Evolutionary conservation across 2,329 filamentous ascomycete genomes (phyloP).

Genomic region (Geoglossum cookeanum): DNA sequence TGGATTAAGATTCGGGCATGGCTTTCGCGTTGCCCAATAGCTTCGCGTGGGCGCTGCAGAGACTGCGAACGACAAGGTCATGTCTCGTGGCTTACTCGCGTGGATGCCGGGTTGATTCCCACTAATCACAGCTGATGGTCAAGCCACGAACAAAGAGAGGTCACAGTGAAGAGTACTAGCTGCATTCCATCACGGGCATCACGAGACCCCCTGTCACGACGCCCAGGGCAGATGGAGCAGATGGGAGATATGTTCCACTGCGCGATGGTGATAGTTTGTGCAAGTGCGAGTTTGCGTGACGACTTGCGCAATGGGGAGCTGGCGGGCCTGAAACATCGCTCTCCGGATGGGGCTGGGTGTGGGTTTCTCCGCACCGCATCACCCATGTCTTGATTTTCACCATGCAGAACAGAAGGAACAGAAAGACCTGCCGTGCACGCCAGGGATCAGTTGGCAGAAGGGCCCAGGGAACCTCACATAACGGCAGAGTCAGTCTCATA

Average conservation of each 20-base stretch:
- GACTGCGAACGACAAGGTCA: neutral
- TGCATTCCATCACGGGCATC: neutral
- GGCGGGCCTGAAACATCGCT: neutral
- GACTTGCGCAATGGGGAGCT: neutral
- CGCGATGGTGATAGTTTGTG: neutral
- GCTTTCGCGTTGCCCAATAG: neutral
- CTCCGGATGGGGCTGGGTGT: neutral
- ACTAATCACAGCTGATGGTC: neutral
- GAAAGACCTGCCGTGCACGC: neutral
- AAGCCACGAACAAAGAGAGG: neutral
- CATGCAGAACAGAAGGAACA: neutral
- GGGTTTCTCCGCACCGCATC: neutral
- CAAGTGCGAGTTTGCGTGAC: neutral
- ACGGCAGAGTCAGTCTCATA: neutral
- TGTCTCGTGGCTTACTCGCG: constrained; percentile 2
- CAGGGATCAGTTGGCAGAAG: neutral
- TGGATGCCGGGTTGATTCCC: constrained; percentile 2
- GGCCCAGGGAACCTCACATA: neutral
- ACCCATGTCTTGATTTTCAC: neutral
- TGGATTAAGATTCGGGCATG: neutral
- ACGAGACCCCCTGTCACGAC: neutral
- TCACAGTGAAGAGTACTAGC: neutral
- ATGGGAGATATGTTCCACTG: neutral
- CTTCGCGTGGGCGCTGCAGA: constrained; percentile 1
- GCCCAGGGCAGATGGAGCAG: neutral